Evolutionary conservation across 768 basidiomycete species (phyloP), one percentile per base, ranked within the genome.

Genomic region (Lentinula edodes): DNA sequence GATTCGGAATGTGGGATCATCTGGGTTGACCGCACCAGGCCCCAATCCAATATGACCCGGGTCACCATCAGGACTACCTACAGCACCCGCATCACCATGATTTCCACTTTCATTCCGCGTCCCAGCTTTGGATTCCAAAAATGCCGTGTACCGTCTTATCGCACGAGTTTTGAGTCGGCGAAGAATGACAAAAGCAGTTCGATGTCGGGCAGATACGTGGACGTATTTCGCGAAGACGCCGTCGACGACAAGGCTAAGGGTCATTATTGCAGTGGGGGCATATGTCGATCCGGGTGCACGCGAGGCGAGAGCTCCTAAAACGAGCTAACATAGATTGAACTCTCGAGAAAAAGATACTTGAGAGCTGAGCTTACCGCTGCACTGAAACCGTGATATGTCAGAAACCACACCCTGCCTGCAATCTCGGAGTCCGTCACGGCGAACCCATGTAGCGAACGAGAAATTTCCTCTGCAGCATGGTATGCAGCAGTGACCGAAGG

Each of bases 321-420:
- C 23, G 32, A 59, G 58, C 58, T 59, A 50, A 13, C 10, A 48
- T 38, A 48, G 9, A 36, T 48, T 38, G 12, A 59, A 15, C 15
- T 43, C 3, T 20, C 5, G 57, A 15, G 23, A 46, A 15, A 18
- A 35, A 12, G n/a, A 46, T 6, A 59, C 46, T 7, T 6, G 7
- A 46, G 16, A 36, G 12, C 13, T 10, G 23, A 7, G 15, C 58
- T 48, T 51, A 59, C 58, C 58, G 58, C 58, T 35, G 58, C 58
- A 34, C 58, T 59, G 42, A 59, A 59, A 15, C 43, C 58, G 23
- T 59, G 46, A 59, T 59, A 59, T 36, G 58, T 59, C n/a, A 59
- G 36, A n/a, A 59, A 59, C 58, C 58, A 59, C 28, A 59, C 58
- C 23, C 58, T 46, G 13, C 58, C 48, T 16, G 48, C 43, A n/a